phyloP scores from a whole-genome alignment of 73 alveolate genomes.

The Paramecium bursaria region DNA sequence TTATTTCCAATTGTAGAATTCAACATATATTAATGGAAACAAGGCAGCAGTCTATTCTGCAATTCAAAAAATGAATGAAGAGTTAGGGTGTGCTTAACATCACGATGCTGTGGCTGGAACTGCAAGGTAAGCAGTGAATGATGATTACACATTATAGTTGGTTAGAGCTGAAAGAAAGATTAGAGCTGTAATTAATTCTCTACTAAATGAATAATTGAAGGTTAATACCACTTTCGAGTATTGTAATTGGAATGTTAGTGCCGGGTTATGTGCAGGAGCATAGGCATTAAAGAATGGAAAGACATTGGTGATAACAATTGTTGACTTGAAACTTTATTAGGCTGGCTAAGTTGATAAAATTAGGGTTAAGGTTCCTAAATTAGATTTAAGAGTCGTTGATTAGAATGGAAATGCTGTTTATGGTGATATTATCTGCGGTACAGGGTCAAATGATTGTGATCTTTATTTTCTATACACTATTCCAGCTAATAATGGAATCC shows the following conservation, averaged over 20 bases:
- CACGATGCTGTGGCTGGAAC: conserved; percentile 72
- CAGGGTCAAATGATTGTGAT: conserved; percentile 50
- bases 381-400: conserved; percentile 11
- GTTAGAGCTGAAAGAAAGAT: neutral
- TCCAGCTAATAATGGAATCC: neutral
- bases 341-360: neutral
- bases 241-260: conserved; percentile 61
- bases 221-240: neutral
- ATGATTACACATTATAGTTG: conserved; percentile 8
- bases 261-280: conserved; percentile 40
- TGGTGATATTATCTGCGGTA: conserved; percentile 46
- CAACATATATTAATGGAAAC: neutral
- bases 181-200: neutral
- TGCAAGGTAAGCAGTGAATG: conserved; percentile 25
- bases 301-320: conserved; percentile 26
- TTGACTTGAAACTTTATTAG: conserved; percentile 30
- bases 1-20: neutral
- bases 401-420: neutral
- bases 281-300: neutral
- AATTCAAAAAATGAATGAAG: conserved; percentile 2
- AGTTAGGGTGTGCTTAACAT: conserved; percentile 34
- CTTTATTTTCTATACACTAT: conserved; percentile 6
- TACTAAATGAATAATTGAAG: neutral
- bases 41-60: neutral
- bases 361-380: conserved; percentile 25